A percentile compares a stretch with the other conserved stretches of the same genome.
Conservation (phyloP, 768 basidiomycete species). For the Arthromyces matolae region DNA sequence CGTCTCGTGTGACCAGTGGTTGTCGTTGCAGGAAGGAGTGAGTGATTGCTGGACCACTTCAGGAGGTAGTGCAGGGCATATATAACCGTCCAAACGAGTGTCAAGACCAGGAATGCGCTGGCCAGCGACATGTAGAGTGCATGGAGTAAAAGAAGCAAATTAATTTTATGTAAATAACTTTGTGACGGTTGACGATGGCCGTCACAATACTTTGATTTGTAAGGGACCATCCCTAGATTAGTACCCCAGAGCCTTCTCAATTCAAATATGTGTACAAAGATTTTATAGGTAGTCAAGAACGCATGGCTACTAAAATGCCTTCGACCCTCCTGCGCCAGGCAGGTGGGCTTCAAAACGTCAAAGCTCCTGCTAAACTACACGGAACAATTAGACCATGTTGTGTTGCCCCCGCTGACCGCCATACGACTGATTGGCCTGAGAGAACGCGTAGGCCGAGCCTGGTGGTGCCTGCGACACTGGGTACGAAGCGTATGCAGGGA, state of each 20-base stretch:
- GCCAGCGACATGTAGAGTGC: slow-evolving; percentile 21
- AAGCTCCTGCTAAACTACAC: slow-evolving; percentile 1
- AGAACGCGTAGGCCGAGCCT: slow-evolving; percentile 15
- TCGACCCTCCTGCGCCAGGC: slow-evolving; percentile 15
- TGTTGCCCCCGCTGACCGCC: slow-evolving; percentile 14
- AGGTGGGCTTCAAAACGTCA: slow-evolving; percentile 13
- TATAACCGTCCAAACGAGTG: slow-evolving; percentile 24
- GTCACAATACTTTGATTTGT: neutral
- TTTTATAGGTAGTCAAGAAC: slow-evolving; percentile 14
- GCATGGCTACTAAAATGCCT: slow-evolving; percentile 16
- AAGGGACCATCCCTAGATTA: neutral
- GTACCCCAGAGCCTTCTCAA: too few relatives aligned
- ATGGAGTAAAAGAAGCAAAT: too few relatives aligned
- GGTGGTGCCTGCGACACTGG: slow-evolving; percentile 6
- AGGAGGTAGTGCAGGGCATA: slow-evolving; percentile 19
- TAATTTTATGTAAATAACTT: too few relatives aligned
- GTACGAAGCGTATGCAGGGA: slow-evolving; percentile 18
- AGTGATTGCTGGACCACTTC: slow-evolving; percentile 4
- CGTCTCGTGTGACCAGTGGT: slow-evolving; percentile 1
- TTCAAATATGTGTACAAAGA: too few relatives aligned
- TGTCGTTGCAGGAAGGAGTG: slow-evolving; percentile 11
- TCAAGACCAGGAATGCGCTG: slow-evolving; percentile 18
- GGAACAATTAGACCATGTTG: slow-evolving; percentile 13
- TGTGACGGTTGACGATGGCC: too few relatives aligned
- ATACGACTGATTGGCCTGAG: slow-evolving; percentile 14